phyloP scores from a whole-genome alignment of 768 basidiomycete genomes.

The Phylloporus rhodoxanthus region DNA sequence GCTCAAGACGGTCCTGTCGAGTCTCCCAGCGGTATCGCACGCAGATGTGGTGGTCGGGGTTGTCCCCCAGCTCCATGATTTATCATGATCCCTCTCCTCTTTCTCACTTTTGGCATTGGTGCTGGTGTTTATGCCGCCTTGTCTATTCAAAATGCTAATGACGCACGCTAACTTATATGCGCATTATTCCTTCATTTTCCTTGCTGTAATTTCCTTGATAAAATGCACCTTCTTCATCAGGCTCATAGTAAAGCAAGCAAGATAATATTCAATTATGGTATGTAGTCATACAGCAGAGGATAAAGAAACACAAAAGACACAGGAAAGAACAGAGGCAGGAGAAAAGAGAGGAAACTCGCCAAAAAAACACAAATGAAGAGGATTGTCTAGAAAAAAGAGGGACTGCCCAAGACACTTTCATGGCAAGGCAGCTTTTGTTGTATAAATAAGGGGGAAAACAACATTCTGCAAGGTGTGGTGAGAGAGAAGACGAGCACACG shows the following conservation, averaged over 20 bases:
- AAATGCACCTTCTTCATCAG: neutral
- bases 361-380: neutral
- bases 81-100: neutral
- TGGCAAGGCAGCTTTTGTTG: slow-evolving; percentile 22
- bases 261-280: slow-evolving; percentile 4
- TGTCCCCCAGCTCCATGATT: neutral
- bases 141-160: neutral
- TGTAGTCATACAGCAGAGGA: slow-evolving; percentile 17
- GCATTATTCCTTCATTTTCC: neutral
- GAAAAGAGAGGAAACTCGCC: neutral
- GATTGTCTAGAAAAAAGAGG: slow-evolving; percentile 5
- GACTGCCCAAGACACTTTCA: neutral
- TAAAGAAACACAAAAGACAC: neutral
- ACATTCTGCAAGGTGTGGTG: slow-evolving; percentile 10
- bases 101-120: neutral
- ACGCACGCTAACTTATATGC: neutral
- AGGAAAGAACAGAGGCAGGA: neutral
- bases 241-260: neutral
- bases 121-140: neutral
- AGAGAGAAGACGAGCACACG: slow-evolving; percentile 4
- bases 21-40: neutral
- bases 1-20: neutral
- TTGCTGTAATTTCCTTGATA: neutral
- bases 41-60: neutral
- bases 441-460: slow-evolving; percentile 24